Evolutionary conservation across 345 rosid species (phyloP), one percentile per base, ranked within the genome.

Genomic region (Gossypium bickii): DNA sequence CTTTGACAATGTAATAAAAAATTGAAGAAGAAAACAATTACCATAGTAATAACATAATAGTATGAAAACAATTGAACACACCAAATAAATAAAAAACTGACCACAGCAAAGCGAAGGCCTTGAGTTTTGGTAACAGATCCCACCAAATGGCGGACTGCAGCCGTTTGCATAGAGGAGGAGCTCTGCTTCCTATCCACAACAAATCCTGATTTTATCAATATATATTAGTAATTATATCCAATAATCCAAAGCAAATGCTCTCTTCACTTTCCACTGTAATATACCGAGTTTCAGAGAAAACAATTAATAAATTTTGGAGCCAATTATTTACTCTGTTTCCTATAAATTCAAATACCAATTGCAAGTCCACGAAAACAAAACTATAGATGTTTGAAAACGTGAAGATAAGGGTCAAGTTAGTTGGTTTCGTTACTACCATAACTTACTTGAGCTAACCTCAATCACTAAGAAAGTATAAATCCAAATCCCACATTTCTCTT

Each of bases 81-180:
- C 34, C 0, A 29, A 27, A 4, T 16, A 0, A 16, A 61, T 59
- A 51, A 20, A 17, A 16, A 67, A 83, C 92, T 48, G 27, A 95
- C 99, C 77, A 95, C 85, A 12, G 94, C 99, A 72, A 95, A 93
- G 74, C 98, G 89, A 74, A 89, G 96, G 78, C 94, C 97, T 71
- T 89, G 89, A 1, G 87, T 77, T 78, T 41, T 80, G 75, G 86
- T 87, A 55, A 91, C 79, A 3, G 89, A 91, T 47, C 98, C 99
- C 47, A 82, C 86, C 65, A 93, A 80, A 62, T 87, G 93, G 64
- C 82, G 85, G 47, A 92, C 94, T 55, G 92, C 99, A 1, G 81
- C 74, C 6, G 88, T 71, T 64, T 76, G 86, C 56, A 74, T 73
- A 43, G 82, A 78, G 47, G 87, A 85, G 1, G 83, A 77, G 13